Evolutionary conservation across 345 rosid genomes (phyloP), one percentile per base, ranked within the genome.

Genomic region (Theobroma cacao): DNA sequence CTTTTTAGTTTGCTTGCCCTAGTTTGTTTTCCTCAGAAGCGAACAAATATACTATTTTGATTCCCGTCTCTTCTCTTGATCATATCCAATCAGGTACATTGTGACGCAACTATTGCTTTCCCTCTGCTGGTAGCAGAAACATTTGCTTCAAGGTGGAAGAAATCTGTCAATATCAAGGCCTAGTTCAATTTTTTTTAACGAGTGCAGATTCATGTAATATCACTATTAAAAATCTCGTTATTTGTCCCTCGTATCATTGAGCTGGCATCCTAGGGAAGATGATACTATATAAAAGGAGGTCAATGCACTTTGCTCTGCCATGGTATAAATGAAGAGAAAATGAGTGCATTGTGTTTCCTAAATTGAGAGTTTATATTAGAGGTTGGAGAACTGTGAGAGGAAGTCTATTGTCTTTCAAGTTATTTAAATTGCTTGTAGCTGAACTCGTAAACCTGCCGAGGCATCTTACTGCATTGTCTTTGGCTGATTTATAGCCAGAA

Each of bases 21-120:
- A 68, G 20, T 48, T 75, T 34, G 13, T 69, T 40, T 24, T 11
- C 50, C 67, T 59, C 14, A 56, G 41, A 36, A 40, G 52, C 58
- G 2, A 66, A 47, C 31, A 45, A 75, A 43, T 58, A 24, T 40
- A 33, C 7, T 8, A 17, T 63, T 50, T 20, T 77, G 52, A 77
- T 56, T 56, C 41, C 7, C 47, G 38, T 30, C 30, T 22, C 34
- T 2, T 59, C 34, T 15, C 33, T 10, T 56, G 20, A 26, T 66
- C 70, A 74, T 50, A 41, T 84, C 68, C 30, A 28, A 70, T 17
- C 84, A 95, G 97, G 97, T 95, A 31, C 91, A 91, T 76, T 94
- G 99, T 76, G 99, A 96, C 81, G 99, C 99, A 71, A 96, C 98
- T 34, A 91, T 94, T 70, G 99, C 98, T 65, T 96, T 94, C 81